These are phyloP conservation scores for Starmerella asiatica DNA, from an alignment of 805 yeast genomes.

Conservation along the genomic window DNA sequence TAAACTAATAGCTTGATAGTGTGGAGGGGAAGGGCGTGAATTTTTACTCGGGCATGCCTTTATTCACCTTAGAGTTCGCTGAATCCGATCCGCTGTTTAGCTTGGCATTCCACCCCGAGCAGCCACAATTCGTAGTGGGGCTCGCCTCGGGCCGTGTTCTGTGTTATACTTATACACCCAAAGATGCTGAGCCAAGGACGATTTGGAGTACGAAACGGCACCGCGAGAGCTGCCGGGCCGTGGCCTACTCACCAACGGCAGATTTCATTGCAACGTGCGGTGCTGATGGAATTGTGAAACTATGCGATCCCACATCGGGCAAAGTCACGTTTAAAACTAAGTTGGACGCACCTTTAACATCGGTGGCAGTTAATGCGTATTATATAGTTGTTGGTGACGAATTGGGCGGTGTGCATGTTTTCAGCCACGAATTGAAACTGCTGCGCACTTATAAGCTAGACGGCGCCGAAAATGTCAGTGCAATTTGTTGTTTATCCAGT, in stretches of 20 bases:
- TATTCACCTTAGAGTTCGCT: slow-evolving; percentile 22
- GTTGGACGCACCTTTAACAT: slow-evolving; percentile 20
- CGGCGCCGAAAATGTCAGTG: slow-evolving; percentile 41
- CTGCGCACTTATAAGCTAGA: slow-evolving; percentile 44
- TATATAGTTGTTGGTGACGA: slow-evolving; percentile 43
- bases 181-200: slow-evolving; percentile 15
- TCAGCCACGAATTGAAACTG: slow-evolving; percentile 41
- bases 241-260: slow-evolving; percentile 42
- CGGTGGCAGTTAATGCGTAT: slow-evolving; percentile 24
- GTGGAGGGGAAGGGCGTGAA: neutral
- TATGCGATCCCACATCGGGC: slow-evolving; percentile 59
- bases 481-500: slow-evolving; percentile 53
- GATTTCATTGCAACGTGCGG: slow-evolving; percentile 60
- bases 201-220: slow-evolving; percentile 84
- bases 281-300: slow-evolving; percentile 64
- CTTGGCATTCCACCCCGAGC: slow-evolving; percentile 62
- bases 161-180: slow-evolving; percentile 38
- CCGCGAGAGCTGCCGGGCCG: slow-evolving; percentile 70
- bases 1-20: neutral
- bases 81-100: slow-evolving; percentile 42
- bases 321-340: slow-evolving; percentile 49
- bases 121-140: slow-evolving; percentile 53
- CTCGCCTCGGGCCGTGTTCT: slow-evolving; percentile 69
- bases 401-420: slow-evolving; percentile 49
- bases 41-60: slow-evolving; percentile 8